Base-by-base conservation (phyloP, 108 stramenopile genomes). In the Nitzschia sp. region DNA sequence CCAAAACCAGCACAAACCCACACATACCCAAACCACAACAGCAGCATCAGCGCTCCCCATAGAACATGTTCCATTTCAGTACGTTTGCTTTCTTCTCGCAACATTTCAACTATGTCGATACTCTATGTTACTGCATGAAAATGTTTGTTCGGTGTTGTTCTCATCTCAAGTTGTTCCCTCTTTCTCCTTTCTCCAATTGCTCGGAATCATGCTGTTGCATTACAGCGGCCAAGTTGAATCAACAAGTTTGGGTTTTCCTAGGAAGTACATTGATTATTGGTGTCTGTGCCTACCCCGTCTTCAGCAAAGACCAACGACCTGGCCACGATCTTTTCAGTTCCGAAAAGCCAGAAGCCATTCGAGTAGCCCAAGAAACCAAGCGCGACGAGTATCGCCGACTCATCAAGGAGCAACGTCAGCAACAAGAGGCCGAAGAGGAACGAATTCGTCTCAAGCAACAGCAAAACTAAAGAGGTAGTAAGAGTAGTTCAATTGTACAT, bases 271-370 rank as follows among this genome's bases (percentile, higher is more conserved):
- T 77, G 38, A 63, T 91, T 34, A 55, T 88, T 22, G 87, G 81
- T 41, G 51, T 72, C 11, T 86, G 80, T 52, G 86, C 86, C 24
- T 59, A 86, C 46, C 90, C 90, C 22, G 85, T 91, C 25, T 86
- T 86, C 65, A 41, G 10, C 37, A 87, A 86, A 48, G 77, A 86
- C 21, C 70, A 77, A 50, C 83, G 83, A 43, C 70, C 75, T 1
- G 90, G 90, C 15, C 90, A 91, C 85, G 90, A 91, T 65, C 68
- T 88, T 42, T 91, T 91, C 53, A 75, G 72, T 63, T 84, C 85
- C 37, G 90, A 91, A 54, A 87, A 87, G 40, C 90, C 90, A 10
- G 84, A 86, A 67, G 85, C 82, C 26, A 78, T 91, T 51, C 71
- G 80, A 10, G 79, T 73, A 41, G 79, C 63, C 37, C 69, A 85